Conservation (phyloP, 2,329 filamentous ascomycete species). For the Plectosphaerella cucumerina region DNA sequence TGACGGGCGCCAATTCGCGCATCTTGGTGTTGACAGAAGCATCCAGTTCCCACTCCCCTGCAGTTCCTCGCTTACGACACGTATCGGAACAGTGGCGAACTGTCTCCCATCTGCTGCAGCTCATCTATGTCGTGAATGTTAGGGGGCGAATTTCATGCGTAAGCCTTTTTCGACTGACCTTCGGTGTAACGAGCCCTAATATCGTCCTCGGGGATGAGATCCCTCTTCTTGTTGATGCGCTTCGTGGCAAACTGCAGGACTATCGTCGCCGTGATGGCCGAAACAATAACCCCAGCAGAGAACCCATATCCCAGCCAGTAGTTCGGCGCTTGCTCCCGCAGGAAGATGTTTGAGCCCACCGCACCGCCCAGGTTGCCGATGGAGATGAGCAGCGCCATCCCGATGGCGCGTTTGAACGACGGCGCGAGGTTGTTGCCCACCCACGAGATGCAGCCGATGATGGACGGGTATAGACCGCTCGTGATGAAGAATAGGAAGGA, state of each 20-base stretch:
- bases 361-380: constrained; percentile 11
- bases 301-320: constrained; percentile 9
- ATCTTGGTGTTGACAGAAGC: neutral
- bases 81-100: constrained; percentile 3
- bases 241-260: constrained; percentile 5
- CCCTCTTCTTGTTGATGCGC: constrained; percentile 22
- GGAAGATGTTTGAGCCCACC: constrained; percentile 9
- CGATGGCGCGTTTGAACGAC: constrained; percentile 17
- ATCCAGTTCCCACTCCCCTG: neutral
- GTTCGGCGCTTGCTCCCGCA: constrained; percentile 4
- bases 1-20: neutral
- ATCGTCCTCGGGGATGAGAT: constrained; percentile 9
- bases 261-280: constrained; percentile 5
- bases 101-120: constrained; percentile 23
- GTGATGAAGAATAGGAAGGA: constrained; percentile 59
- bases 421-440: constrained; percentile 18
- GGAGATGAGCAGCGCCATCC: constrained; percentile 17
- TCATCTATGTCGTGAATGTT: neutral
- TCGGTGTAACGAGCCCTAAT: constrained; percentile 12
- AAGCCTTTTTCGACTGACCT: neutral
- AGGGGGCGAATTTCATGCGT: neutral
- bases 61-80: neutral
- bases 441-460: constrained; percentile 20
- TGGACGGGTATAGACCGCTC: constrained; percentile 24
- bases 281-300: constrained; percentile 4